Conservation (phyloP, 1,139 yeast species). For the Yamadazyma sp. region DNA sequence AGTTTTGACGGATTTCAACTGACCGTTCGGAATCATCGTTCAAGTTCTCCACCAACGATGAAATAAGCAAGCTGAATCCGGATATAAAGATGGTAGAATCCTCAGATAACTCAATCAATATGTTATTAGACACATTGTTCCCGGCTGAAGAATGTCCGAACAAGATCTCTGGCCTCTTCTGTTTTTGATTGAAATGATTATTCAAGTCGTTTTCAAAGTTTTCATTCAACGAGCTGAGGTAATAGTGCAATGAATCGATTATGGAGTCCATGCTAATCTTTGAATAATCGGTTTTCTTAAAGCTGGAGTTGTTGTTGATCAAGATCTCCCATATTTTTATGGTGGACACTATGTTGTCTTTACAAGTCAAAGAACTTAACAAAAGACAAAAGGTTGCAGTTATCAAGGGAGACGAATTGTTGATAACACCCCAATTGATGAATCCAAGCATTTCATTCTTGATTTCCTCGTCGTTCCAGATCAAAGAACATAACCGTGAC, state of each 20-base stretch:
- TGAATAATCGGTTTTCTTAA: conserved; percentile 41
- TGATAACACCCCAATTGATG: conserved; percentile 82
- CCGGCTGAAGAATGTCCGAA: conserved; percentile 23
- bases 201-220: conserved; percentile 38
- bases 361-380: conserved; percentile 71
- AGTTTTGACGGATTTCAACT: conserved; percentile 27
- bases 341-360: conserved; percentile 49
- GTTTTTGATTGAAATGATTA: conserved; percentile 30
- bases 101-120: conserved; percentile 64
- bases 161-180: conserved; percentile 37
- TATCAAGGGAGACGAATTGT: conserved; percentile 76
- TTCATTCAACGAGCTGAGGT: conserved; percentile 51
- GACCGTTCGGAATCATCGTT: conserved; percentile 25
- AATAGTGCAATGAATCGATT: conserved; percentile 55
- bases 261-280: conserved; percentile 62
- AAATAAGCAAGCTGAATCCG: conserved; percentile 57
- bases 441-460: conserved; percentile 60
- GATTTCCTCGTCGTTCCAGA: conserved; percentile 68
- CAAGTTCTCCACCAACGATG: conserved; percentile 36
- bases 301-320: conserved; percentile 26
- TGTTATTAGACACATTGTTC: conserved; percentile 19
- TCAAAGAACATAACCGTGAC: conserved; percentile 55
- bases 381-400: conserved; percentile 80
- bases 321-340: conserved; percentile 42
- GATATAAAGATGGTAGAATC: conserved; percentile 78